Evolutionary conservation across 306 rosid genomes (phyloP).

Genomic region (Glycine tomentella): DNA sequence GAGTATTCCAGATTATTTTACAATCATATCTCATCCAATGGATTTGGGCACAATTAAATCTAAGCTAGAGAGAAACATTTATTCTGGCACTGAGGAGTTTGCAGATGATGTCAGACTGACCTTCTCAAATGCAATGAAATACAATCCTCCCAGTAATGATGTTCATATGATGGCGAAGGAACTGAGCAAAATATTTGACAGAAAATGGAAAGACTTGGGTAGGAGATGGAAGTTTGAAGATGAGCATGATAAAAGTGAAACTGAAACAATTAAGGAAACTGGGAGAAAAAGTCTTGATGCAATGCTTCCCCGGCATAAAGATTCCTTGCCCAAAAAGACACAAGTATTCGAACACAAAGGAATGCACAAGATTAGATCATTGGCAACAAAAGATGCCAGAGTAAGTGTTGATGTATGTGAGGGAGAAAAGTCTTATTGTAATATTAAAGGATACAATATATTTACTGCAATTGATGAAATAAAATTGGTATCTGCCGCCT

Average conservation of each 20-base stretch:
- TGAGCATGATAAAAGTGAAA: constrained; percentile 45
- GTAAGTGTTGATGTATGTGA: constrained; percentile 59
- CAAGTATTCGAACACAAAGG: constrained; percentile 50
- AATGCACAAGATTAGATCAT: constrained; percentile 46
- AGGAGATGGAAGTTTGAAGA: constrained; percentile 61
- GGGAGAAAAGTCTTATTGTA: constrained; percentile 36
- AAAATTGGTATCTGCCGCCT: constrained; percentile 24
- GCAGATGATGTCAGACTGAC: constrained; percentile 83
- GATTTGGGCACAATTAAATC: constrained; percentile 90
- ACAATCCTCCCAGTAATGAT: constrained; percentile 80
- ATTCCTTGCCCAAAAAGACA: constrained; percentile 52
- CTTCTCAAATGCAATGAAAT: constrained; percentile 86
- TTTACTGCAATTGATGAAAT: constrained; percentile 30
- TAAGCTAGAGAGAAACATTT: constrained; percentile 66
- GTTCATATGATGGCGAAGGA: constrained; percentile 83
- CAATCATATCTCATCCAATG: constrained; percentile 78
- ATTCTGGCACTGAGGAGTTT: constrained; percentile 63
- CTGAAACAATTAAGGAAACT: constrained; percentile 50
- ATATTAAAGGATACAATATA: constrained; percentile 32
- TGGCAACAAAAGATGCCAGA: constrained; percentile 53
- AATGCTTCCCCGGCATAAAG: constrained; percentile 37
- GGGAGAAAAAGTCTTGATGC: constrained; percentile 26
- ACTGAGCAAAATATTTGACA: constrained; percentile 64
- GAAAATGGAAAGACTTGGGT: constrained; percentile 62
- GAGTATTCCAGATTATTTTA: constrained; percentile 85